Percentiles rank a stretch among this genome's conserved stretches.
Evolutionary conservation across 371 early-diverging fungal species (phyloP).

Genomic region (Choanephora cucurbitarum): DNA sequence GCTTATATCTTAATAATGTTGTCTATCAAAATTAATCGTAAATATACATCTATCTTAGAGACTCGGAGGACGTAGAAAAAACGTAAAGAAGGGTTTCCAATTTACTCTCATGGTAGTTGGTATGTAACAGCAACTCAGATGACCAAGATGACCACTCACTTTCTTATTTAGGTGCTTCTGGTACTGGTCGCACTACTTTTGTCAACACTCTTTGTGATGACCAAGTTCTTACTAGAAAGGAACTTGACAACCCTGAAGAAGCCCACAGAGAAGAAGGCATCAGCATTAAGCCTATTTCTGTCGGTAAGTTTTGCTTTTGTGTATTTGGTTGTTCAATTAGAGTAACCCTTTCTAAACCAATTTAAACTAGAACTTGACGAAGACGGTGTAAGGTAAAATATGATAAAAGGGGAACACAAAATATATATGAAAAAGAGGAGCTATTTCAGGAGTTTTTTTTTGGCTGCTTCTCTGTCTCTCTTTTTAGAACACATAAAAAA

Average conservation of each 20-base stretch:
- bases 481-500: too few relatives aligned
- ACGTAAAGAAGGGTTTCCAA: slow-evolving; percentile 92
- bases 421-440: slow-evolving; percentile 14
- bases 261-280: slow-evolving; percentile 92
- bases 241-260: slow-evolving; percentile 79
- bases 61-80: slow-evolving; percentile 84
- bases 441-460: not conserved
- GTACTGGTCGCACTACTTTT: slow-evolving; percentile 98
- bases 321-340: not conserved
- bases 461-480: too few relatives aligned
- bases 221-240: slow-evolving; percentile 67
- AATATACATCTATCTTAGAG: slow-evolving; percentile 30
- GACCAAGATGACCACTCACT: slow-evolving; percentile 1
- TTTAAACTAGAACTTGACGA: slow-evolving; percentile 83
- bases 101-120: slow-evolving; percentile 98
- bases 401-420: slow-evolving; percentile 1
- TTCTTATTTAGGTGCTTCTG: slow-evolving; percentile 73
- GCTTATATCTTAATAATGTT: not conserved
- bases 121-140: slow-evolving; percentile 35
- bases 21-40: not conserved
- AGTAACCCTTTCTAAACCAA: not conserved
- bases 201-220: slow-evolving; percentile 96
- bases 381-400: slow-evolving; percentile 80
- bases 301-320: slow-evolving; percentile 39
- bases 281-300: slow-evolving; percentile 80